Conservation (phyloP, 257 asterid species). For the Fraxinus quadrangulata region DNA sequence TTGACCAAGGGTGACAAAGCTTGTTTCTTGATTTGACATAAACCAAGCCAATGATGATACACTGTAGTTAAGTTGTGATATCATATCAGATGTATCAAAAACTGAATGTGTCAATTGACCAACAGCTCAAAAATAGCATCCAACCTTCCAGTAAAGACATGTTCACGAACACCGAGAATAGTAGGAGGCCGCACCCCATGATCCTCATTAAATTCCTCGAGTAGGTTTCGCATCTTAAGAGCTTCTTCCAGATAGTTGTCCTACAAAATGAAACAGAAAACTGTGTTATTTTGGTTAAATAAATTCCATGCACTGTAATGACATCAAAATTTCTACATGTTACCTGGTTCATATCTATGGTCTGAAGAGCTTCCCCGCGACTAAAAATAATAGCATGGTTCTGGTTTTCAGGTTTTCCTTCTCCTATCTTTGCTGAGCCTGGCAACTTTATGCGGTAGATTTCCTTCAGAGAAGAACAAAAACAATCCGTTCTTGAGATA, state of each 20-base stretch:
- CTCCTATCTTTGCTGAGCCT: slow-evolving; percentile 92
- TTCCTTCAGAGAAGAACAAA: slow-evolving; percentile 59
- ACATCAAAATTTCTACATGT: slow-evolving; percentile 19
- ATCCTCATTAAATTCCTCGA: slow-evolving; percentile 92
- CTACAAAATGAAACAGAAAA: slow-evolving; percentile 40
- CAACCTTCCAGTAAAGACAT: slow-evolving; percentile 95
- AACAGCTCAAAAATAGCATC: slow-evolving; percentile 20
- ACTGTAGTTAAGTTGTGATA: slow-evolving; percentile 53
- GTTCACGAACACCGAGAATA: slow-evolving; percentile 95
- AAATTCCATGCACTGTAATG: slow-evolving; percentile 5
- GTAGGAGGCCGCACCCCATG: slow-evolving; percentile 98
- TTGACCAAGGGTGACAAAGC: slow-evolving; percentile 99
- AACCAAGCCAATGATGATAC: slow-evolving; percentile 99
- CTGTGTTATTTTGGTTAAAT: slow-evolving; percentile 21
- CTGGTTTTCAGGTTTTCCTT: slow-evolving; percentile 99
- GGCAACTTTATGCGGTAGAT: slow-evolving; percentile 96
- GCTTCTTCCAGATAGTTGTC: slow-evolving; percentile 98
- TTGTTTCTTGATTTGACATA: slow-evolving; percentile 98
- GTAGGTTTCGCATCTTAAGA: slow-evolving; percentile 94
- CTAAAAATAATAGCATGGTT: slow-evolving; percentile 90
- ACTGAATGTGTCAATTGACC: slow-evolving; percentile 17
- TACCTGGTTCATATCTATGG: slow-evolving; percentile 99
- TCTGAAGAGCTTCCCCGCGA: slow-evolving; percentile 99
- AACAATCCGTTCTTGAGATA: slow-evolving; percentile 28
- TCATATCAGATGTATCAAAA: slow-evolving; percentile 26